Conservation (phyloP, 2,329 filamentous ascomycete genomes). For the Aspergillus melleus region DNA sequence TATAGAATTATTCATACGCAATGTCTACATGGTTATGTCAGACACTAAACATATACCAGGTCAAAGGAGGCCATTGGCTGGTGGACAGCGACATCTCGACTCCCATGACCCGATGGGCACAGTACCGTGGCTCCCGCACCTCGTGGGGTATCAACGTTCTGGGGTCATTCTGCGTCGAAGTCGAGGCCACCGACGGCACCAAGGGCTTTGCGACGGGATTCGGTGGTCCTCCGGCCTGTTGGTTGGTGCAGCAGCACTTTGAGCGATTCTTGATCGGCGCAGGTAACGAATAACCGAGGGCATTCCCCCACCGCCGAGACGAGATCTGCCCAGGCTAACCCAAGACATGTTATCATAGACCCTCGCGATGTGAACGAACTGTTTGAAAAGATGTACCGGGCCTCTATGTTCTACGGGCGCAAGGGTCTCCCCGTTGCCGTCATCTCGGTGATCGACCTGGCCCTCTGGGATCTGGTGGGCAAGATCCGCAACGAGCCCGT, state of each 20-base stretch:
- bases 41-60: slow-evolving; percentile 22
- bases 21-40: not conserved
- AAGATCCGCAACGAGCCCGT: slow-evolving; percentile 92
- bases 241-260: slow-evolving; percentile 91
- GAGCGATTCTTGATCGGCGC: slow-evolving; percentile 86
- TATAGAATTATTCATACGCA: not conserved
- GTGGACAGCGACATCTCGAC: slow-evolving; percentile 91
- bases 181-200: slow-evolving; percentile 87
- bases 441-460: slow-evolving; percentile 92
- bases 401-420: slow-evolving; percentile 93
- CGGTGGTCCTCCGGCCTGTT: slow-evolving; percentile 88
- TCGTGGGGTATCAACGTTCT: slow-evolving; percentile 96
- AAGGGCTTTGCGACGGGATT: slow-evolving; percentile 93
- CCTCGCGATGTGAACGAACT: slow-evolving; percentile 87
- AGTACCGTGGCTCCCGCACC: slow-evolving; percentile 83
- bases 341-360: slow-evolving; percentile 50
- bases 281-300: slow-evolving; percentile 40
- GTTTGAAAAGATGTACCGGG: slow-evolving; percentile 96
- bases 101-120: slow-evolving; percentile 84
- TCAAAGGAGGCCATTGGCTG: slow-evolving; percentile 66
- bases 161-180: slow-evolving; percentile 86
- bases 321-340: not conserved
- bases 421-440: slow-evolving; percentile 88
- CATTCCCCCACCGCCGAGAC: not conserved
- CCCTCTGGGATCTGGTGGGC: slow-evolving; percentile 87